These are phyloP conservation scores for Tripterygium wilfordii DNA, from an alignment of 177 flowering plant species.

Conservation along the genomic window DNA sequence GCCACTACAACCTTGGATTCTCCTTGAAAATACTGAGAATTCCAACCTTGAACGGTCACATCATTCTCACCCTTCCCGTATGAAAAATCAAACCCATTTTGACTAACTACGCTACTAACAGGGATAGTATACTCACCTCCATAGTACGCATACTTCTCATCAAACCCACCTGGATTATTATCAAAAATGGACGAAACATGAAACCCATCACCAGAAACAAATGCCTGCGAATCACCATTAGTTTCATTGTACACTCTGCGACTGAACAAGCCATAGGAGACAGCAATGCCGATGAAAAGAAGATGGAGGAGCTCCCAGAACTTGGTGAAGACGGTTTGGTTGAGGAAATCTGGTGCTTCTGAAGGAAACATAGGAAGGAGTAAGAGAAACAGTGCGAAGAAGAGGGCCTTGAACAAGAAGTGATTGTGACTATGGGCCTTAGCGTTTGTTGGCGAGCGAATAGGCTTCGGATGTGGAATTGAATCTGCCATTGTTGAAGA, in stretches of 20 bases:
- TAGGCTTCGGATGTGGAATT: background rate
- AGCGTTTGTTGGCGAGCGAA: background rate
- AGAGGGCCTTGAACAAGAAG: constrained; percentile 23
- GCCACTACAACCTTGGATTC: constrained; percentile 30
- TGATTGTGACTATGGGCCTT: constrained; percentile 2
- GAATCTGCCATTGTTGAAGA: constrained; percentile 28
- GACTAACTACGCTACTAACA: background rate
- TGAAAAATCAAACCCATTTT: constrained; percentile 11
- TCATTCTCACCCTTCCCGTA: constrained; percentile 13
- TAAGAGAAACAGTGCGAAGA: constrained; percentile 19
- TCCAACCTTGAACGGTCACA: constrained; percentile 22
- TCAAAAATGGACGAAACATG: constrained; percentile 36
- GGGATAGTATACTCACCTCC: background rate
- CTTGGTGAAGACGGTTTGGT: constrained; percentile 16
- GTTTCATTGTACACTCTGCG: constrained; percentile 11
- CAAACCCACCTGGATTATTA: constrained; percentile 16
- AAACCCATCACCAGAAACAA: constrained; percentile 23
- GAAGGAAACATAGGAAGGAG: constrained; percentile 34
- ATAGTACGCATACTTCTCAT: constrained; percentile 12
- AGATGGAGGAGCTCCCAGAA: constrained; percentile 44
- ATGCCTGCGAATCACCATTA: constrained; percentile 15
- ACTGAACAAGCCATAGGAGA: constrained; percentile 50
- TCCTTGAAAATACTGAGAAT: constrained; percentile 20
- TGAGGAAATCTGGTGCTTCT: constrained; percentile 34
- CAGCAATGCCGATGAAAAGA: constrained; percentile 37